Evolutionary conservation across 192 early-diverging fungal genomes (phyloP), one percentile per base, ranked within the genome.

Genomic region (Backusella tarrabulga): DNA sequence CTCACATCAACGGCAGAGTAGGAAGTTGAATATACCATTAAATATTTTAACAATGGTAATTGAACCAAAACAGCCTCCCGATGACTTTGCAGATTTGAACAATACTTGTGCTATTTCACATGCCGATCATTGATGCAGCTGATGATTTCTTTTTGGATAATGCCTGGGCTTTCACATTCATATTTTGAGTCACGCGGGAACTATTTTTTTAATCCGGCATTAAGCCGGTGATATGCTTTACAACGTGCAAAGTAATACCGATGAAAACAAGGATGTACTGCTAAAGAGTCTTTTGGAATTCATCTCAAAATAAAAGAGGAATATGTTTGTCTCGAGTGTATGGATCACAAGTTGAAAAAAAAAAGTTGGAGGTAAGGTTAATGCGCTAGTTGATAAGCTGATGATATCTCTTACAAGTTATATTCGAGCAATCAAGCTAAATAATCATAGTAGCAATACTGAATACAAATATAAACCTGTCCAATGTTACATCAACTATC

Each of bases 11-110:
- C 98, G 85, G 89, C 95, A 4, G 98, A 99, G 86, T 97, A 99
- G 88, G 97, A 99, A 85, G 97, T 98, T 98, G 85, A 90, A 94
- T 72, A 99, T 99, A 96, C 97, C 17, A 99, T 99, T 77, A 92
- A 96, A 72, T 99, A 95, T 80, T 99, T 99, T 88, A 97, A 99
- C 88, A 99, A 97, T 72, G 98, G 98, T 99, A 67, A 99, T 99
- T 68, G 98, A 99, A 83, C 94, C 92, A 76, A 98, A 93, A 81
- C 92, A 92, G 60, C 97, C 98, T 40, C 98, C 97, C 6, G 97
- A 96, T 46, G 85, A 98, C 4, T 92, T 93, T 85, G 91, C 91
- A 40, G 93, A 96, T 8, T 88, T 99, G 86, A 98, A 99, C 83
- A 97, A 98, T 79, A 95, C 98, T 23, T 98, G 97, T 80, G 97